These are phyloP conservation scores for Talaromyces adpressus DNA, from an alignment of 495 filamentous ascomycete species.

Conservation along the genomic window DNA sequence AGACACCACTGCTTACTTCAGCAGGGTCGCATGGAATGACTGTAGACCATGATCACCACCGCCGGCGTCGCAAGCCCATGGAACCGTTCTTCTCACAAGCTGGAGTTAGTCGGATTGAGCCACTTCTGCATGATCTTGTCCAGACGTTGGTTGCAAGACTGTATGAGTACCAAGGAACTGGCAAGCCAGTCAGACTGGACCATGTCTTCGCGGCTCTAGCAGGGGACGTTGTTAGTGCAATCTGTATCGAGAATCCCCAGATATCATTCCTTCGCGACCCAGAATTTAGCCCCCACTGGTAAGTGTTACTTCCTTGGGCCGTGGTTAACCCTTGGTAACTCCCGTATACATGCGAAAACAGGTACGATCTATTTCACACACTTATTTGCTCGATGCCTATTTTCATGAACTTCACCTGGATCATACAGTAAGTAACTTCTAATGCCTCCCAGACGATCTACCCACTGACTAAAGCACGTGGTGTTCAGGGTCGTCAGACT, in stretches of 20 bases:
- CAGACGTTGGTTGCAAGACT: conserved; percentile 27
- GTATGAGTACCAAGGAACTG: conserved; percentile 19
- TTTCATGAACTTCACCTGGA: conserved; percentile 16
- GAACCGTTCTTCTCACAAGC: conserved; percentile 24
- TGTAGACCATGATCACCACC: conserved; percentile 18
- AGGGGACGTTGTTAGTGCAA: conserved; percentile 32
- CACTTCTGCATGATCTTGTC: conserved; percentile 18
- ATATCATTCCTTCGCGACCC: not conserved
- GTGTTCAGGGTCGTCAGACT: not conserved
- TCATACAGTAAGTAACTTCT: not conserved
- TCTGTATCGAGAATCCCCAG: conserved; percentile 9
- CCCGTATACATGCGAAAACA: not conserved
- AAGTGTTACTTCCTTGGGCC: not conserved
- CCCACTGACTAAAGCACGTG: not conserved
- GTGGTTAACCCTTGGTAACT: not conserved
- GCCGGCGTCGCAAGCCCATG: conserved; percentile 18
- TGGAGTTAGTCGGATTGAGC: conserved; percentile 21
- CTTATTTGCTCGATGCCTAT: not conserved
- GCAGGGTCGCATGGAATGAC: not conserved
- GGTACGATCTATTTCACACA: not conserved
- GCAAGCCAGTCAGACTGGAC: conserved; percentile 22
- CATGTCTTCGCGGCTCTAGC: conserved; percentile 28
- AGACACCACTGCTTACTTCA: not conserved
- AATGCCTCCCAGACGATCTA: not conserved
- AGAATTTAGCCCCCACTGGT: not conserved